phyloP scores from a whole-genome alignment of 2,329 filamentous ascomycete genomes.

The Aureobasidium sp. region DNA sequence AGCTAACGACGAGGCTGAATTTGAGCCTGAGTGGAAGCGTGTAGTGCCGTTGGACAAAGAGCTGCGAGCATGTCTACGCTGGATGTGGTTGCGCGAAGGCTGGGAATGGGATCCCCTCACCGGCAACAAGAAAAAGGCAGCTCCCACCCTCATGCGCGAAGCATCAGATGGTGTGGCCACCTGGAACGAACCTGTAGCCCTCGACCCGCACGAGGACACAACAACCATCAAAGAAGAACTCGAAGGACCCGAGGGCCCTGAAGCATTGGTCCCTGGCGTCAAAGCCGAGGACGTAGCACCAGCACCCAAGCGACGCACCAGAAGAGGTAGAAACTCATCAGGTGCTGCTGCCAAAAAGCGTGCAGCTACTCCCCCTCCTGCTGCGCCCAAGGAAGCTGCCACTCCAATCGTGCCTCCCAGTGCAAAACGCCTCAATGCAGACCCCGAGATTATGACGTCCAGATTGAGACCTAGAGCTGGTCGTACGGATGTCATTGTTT shows the following conservation, averaged over 20 bases:
- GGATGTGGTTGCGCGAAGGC: constrained; percentile 88
- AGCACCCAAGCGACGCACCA: neutral
- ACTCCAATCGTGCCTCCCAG: neutral
- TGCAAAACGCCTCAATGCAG: neutral
- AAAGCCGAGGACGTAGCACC: neutral
- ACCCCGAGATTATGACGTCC: constrained; percentile 3
- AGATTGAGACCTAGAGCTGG: neutral
- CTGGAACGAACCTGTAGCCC: constrained; percentile 12
- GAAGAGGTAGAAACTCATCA: neutral
- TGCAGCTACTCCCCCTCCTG: neutral
- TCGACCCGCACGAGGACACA: neutral
- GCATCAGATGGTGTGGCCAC: constrained; percentile 53
- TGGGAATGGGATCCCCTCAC: constrained; percentile 72
- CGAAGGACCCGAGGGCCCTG: constrained; percentile 3
- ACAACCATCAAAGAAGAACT: neutral
- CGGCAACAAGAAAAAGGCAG: constrained; percentile 53
- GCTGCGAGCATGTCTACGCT: constrained; percentile 74
- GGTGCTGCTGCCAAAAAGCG: neutral
- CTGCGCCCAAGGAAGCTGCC: neutral
- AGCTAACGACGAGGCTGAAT: constrained; percentile 31
- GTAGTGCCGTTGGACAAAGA: constrained; percentile 82
- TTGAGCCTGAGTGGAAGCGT: constrained; percentile 86
- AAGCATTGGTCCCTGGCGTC: neutral
- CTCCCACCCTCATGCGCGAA: constrained; percentile 47
- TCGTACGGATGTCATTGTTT: neutral